Conservation (phyloP, 495 filamentous ascomycete species). For the Trichoderma asperelloides region DNA sequence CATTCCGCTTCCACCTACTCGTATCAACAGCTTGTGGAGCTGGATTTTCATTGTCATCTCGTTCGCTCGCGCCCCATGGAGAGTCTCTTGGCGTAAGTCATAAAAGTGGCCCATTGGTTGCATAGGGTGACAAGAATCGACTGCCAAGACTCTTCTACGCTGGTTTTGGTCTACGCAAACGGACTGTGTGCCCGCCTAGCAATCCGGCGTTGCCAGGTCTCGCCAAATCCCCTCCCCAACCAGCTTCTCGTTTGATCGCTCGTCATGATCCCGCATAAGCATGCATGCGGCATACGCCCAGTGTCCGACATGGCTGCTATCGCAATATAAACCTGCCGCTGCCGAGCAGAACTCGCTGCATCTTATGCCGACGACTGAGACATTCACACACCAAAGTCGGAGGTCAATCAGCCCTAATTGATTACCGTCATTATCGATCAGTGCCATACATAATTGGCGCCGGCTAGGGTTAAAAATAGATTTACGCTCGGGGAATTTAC, state of each 20-base stretch:
- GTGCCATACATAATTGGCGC: background rate
- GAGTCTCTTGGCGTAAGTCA: slow-evolving; percentile 1
- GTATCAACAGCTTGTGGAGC: background rate
- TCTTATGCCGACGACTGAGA: background rate
- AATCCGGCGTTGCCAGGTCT: background rate
- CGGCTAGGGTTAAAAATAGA: background rate
- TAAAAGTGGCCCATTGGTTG: background rate
- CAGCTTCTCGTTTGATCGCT: background rate
- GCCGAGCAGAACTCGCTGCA: background rate
- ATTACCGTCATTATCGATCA: background rate
- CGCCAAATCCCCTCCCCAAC: background rate
- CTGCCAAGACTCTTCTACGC: background rate
- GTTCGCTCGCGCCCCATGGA: slow-evolving; percentile 4
- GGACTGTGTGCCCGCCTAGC: background rate
- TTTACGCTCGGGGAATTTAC: background rate
- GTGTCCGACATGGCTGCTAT: background rate
- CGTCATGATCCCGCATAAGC: background rate
- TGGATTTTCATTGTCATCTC: background rate
- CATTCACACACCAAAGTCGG: background rate
- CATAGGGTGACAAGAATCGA: background rate
- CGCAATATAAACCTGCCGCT: background rate
- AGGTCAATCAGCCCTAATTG: background rate
- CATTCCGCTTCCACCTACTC: background rate
- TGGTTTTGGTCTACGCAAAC: too few species aligned
- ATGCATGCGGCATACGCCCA: background rate